phyloP scores from a whole-genome alignment of 306 rosid genomes.

The Mucuna pruriens region DNA sequence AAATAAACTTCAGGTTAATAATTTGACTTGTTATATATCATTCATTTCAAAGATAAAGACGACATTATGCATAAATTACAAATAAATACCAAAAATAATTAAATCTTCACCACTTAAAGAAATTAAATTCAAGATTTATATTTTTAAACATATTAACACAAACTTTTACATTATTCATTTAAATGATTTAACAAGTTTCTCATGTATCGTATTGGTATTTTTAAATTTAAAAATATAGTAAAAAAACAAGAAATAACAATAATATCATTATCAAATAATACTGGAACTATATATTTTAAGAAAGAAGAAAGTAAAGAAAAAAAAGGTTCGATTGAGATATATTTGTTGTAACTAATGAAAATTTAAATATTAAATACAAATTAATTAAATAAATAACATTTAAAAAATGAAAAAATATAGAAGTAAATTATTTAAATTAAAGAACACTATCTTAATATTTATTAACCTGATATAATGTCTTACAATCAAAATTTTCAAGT shows the following conservation, averaged over 20 bases:
- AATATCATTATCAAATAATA: neutral
- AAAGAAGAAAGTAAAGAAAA: neutral
- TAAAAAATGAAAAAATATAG: neutral
- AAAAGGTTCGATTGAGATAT: neutral
- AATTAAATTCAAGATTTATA: too few species aligned
- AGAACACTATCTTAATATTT: neutral
- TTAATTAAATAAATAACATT: neutral
- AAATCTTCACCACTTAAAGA: neutral
- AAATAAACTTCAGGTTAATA: neutral
- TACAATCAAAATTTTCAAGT: neutral
- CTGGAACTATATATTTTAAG: neutral
- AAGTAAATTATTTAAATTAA: neutral
- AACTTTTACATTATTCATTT: too few species aligned
- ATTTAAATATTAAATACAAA: neutral
- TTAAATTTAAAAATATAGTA: neutral
- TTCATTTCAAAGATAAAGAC: too few species aligned
- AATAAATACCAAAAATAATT: too few species aligned
- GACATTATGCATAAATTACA: too few species aligned
- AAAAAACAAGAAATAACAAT: neutral
- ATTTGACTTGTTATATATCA: too few species aligned
- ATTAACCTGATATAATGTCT: neutral
- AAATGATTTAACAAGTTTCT: neutral
- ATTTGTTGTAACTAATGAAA: neutral
- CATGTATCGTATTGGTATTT: neutral
- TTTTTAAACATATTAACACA: neutral